A percentile compares a stretch with the other conserved stretches of the same genome.
Conservation (phyloP, 306 rosid genomes). For the Ochetophila trinervis region DNA sequence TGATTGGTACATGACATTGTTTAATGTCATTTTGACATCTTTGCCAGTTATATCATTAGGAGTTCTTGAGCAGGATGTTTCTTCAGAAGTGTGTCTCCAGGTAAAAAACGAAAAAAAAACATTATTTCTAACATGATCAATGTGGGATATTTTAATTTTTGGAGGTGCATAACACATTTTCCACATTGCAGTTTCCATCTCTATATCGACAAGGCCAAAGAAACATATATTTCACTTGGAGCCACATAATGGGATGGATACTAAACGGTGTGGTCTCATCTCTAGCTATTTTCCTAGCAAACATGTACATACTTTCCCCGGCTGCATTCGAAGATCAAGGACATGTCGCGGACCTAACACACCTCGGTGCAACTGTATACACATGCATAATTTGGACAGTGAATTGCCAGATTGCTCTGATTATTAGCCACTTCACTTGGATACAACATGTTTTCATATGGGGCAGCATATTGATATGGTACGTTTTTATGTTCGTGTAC, state of each 20-base stretch:
- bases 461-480: constrained; percentile 38
- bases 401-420: constrained; percentile 35
- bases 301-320: constrained; percentile 1
- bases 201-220: constrained; percentile 31
- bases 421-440: constrained; percentile 37
- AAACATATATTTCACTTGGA: constrained; percentile 28
- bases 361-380: constrained; percentile 25
- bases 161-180: neutral
- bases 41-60: constrained; percentile 38
- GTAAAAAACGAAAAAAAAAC: constrained; percentile 1
- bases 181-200: constrained; percentile 25
- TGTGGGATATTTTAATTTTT: neutral
- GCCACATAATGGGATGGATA: constrained; percentile 28
- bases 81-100: constrained; percentile 33
- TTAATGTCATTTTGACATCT: constrained; percentile 37
- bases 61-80: constrained; percentile 40
- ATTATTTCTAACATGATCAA: neutral
- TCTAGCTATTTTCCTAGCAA: constrained; percentile 24
- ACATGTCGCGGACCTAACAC: constrained; percentile 18
- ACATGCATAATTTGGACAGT: constrained; percentile 36
- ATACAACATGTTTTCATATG: constrained; percentile 38
- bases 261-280: constrained; percentile 28
- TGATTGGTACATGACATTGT: constrained; percentile 35
- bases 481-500: constrained; percentile 22
- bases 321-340: constrained; percentile 22